Conservation (phyloP, 495 filamentous ascomycete genomes). For the Tetracladium marchalianum region DNA sequence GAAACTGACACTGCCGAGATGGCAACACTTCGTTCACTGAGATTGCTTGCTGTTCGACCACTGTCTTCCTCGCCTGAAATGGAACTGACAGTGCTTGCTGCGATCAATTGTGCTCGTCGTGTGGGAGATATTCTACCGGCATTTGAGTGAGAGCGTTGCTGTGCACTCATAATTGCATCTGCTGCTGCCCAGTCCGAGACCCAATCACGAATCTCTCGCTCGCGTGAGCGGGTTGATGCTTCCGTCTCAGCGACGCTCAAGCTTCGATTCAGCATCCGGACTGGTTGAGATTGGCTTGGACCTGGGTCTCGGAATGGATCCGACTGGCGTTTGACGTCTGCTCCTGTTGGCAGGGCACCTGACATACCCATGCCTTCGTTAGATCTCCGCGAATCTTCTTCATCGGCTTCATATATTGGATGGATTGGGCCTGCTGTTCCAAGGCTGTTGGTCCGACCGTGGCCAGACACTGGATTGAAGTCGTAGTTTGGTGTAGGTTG, state of each 20-base stretch:
- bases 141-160: slow-evolving; percentile 9
- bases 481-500: slow-evolving; percentile 25
- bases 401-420: slow-evolving; percentile 53
- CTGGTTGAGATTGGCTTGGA: not conserved
- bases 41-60: slow-evolving; percentile 46
- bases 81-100: slow-evolving; percentile 8
- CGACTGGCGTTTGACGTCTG: slow-evolving; percentile 12
- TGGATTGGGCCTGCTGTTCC: slow-evolving; percentile 33
- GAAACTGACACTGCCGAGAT: slow-evolving; percentile 5
- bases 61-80: slow-evolving; percentile 30
- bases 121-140: slow-evolving; percentile 15
- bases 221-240: slow-evolving; percentile 10
- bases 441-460: slow-evolving; percentile 14
- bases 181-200: slow-evolving; percentile 48
- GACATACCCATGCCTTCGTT: slow-evolving; percentile 13
- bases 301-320: slow-evolving; percentile 25
- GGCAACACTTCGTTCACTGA: slow-evolving; percentile 35
- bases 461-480: not conserved
- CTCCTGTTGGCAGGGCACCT: slow-evolving; percentile 10
- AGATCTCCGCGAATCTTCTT: slow-evolving; percentile 47
- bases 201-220: slow-evolving; percentile 48
- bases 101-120: slow-evolving; percentile 12
- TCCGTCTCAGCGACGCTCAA: slow-evolving; percentile 3
- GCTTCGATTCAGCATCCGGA: not conserved
- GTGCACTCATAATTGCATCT: slow-evolving; percentile 32